Evolutionary conservation across 2,329 filamentous ascomycete species (phyloP).

Genomic region (Pseudogymnoascus sp.): DNA sequence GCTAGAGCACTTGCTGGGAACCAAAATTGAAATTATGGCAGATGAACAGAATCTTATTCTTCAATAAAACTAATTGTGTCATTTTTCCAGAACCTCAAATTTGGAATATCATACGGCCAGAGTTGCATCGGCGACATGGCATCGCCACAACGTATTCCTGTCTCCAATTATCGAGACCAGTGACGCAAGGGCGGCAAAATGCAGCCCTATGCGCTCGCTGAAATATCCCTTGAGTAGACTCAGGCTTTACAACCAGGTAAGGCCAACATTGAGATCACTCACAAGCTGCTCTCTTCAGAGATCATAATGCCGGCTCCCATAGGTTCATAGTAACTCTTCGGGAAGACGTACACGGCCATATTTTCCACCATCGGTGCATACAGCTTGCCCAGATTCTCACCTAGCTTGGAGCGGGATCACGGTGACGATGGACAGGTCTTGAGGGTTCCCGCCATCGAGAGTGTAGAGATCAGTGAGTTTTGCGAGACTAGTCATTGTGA

Average conservation of each 20-base stretch:
- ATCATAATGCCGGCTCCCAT: not conserved
- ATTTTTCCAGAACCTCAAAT: not conserved
- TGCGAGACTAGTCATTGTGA: not conserved
- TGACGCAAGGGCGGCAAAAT: not conserved
- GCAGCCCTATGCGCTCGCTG: not conserved
- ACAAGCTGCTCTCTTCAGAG: not conserved
- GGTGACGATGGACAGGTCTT: too few relatives aligned
- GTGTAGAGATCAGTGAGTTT: too few relatives aligned
- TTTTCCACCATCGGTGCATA: not conserved
- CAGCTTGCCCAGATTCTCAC: too few relatives aligned
- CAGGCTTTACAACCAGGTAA: too few relatives aligned
- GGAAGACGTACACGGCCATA: not conserved
- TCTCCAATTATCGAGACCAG: not conserved
- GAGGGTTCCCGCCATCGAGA: too few relatives aligned
- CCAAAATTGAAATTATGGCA: not conserved
- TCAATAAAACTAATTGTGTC: not conserved
- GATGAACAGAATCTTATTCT: not conserved
- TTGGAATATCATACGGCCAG: not conserved
- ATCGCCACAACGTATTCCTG: not conserved
- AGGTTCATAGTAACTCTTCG: not conserved
- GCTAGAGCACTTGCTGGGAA: not conserved
- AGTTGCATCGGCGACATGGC: not conserved
- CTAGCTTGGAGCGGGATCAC: too few relatives aligned
- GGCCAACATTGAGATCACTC: not conserved
- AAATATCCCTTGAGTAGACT: not conserved